Conservation (phyloP, 108 stramenopile genomes). For the Pelagomonas calceolata region DNA sequence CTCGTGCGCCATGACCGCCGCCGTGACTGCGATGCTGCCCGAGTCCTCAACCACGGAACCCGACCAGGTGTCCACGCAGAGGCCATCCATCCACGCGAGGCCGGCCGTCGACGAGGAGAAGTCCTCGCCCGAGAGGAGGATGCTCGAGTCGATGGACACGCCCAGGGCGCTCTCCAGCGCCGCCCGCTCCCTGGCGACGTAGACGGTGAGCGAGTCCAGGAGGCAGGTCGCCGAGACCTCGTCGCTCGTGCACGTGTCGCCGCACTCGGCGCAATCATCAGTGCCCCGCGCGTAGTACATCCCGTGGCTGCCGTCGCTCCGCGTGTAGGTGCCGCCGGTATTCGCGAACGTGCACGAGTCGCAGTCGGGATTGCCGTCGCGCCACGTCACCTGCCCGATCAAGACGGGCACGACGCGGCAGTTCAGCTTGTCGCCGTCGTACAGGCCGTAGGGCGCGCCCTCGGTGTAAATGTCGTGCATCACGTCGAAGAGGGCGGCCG, state of each 20-base stretch:
- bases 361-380: background rate
- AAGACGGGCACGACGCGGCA: background rate
- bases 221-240: background rate
- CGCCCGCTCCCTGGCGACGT: background rate
- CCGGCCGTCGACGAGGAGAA: background rate
- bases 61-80: background rate
- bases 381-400: background rate
- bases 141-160: background rate
- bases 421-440: background rate
- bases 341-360: too few relatives aligned
- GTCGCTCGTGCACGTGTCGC: background rate
- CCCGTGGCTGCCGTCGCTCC: too few relatives aligned
- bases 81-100: background rate
- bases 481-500: background rate
- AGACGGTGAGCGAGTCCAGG: background rate
- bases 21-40: background rate
- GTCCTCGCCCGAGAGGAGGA: background rate
- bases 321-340: too few relatives aligned
- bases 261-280: background rate
- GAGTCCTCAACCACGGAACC: background rate
- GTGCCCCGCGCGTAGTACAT: too few relatives aligned
- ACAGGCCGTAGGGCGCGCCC: background rate
- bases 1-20: constrained; percentile 6
- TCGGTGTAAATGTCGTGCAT: background rate
- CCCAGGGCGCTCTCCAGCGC: background rate